Evolutionary conservation across 2,329 filamentous ascomycete species (phyloP).

Genomic region (Periconia macrospinosa): DNA sequence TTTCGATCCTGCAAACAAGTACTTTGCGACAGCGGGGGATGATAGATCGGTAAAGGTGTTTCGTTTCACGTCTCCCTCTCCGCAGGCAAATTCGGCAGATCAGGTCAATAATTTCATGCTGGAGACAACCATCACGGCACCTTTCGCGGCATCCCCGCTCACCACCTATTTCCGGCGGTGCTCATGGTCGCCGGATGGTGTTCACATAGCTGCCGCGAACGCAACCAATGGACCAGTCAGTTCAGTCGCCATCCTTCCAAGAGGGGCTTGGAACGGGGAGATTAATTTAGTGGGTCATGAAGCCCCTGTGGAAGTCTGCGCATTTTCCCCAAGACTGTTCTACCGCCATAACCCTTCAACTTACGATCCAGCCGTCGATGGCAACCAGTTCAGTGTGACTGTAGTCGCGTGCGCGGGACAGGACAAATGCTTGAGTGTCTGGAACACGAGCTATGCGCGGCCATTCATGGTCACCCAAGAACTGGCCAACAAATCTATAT

Average conservation of each 20-base stretch:
- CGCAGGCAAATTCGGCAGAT: conserved; percentile 91
- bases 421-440: conserved; percentile 93
- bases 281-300: conserved; percentile 98
- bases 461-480: conserved; percentile 91
- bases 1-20: conserved; percentile 98
- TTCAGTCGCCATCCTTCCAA: conserved; percentile 93
- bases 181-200: conserved; percentile 96
- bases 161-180: conserved; percentile 96
- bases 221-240: conserved; percentile 96
- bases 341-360: conserved; percentile 64
- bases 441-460: conserved; percentile 94
- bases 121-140: conserved; percentile 84
- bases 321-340: conserved; percentile 92
- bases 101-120: conserved; percentile 96
- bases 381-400: conserved; percentile 63
- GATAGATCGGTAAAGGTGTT: conserved; percentile 97
- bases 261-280: conserved; percentile 90
- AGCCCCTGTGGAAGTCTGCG: conserved; percentile 94
- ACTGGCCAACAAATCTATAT: conserved; percentile 86
- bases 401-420: conserved; percentile 97
- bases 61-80: conserved; percentile 82
- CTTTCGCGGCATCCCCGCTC: conserved; percentile 87
- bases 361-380: conserved; percentile 16
- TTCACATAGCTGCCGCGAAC: conserved; percentile 95
- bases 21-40: conserved; percentile 97